Percentiles rank a stretch among this genome's conserved stretches.
Evolutionary conservation across 257 asterid species (phyloP).

Genomic region (Fraxinus anomala): DNA sequence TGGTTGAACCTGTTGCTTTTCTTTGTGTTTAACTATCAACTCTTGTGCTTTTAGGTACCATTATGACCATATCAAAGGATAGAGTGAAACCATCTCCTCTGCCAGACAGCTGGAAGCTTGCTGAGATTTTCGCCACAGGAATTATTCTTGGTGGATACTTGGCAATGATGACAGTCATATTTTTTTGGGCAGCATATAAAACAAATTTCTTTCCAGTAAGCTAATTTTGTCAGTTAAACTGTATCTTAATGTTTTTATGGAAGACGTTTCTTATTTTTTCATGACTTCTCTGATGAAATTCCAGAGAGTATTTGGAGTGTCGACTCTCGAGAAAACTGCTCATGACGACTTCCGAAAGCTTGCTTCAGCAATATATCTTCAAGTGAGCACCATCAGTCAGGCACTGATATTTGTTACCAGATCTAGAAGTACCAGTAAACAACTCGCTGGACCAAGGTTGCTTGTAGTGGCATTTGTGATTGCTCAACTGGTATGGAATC

Average conservation of each 20-base stretch:
- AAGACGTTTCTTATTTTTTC: neutral
- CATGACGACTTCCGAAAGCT: constrained; percentile 28
- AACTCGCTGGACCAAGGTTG: too few relatives aligned
- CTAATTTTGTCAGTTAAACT: constrained; percentile 5
- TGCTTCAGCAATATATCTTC: constrained; percentile 35
- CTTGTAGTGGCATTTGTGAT: constrained; percentile 29
- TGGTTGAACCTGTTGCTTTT: neutral
- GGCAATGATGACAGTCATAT: constrained; percentile 69
- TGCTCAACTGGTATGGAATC: constrained; percentile 29
- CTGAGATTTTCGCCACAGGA: constrained; percentile 62
- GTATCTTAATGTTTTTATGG: neutral
- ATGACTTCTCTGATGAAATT: too few relatives aligned
- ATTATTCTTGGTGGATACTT: constrained; percentile 60
- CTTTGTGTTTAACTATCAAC: neutral
- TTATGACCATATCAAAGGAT: constrained; percentile 69
- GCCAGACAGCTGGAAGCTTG: constrained; percentile 71
- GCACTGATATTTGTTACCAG: constrained; percentile 37
- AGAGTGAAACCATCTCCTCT: constrained; percentile 73
- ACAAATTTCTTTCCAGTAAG: constrained; percentile 61
- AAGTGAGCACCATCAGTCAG: constrained; percentile 36
- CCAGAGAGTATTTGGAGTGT: constrained; percentile 31
- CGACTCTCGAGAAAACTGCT: constrained; percentile 29
- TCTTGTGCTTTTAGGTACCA: constrained; percentile 44
- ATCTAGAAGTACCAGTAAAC: too few relatives aligned
- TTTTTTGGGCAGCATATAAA: constrained; percentile 66